Evolutionary conservation across 1,139 yeast genomes (phyloP).

Genomic region (Nakaseomyces nivariensis): DNA sequence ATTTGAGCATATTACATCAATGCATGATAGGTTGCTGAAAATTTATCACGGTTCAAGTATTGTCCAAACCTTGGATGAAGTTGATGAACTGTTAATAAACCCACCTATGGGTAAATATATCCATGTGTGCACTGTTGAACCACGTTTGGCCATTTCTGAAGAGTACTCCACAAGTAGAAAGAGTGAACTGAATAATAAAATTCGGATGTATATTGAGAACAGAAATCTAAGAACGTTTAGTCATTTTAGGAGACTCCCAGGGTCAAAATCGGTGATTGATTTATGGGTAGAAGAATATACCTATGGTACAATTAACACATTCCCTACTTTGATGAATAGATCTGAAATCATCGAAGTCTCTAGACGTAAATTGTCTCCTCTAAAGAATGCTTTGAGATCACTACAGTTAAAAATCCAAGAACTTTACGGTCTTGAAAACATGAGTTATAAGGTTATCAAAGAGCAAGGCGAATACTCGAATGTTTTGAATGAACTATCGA

Average conservation of each 20-base stretch:
- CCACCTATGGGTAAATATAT: constrained; percentile 64
- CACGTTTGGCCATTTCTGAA: constrained; percentile 44
- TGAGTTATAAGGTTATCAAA: constrained; percentile 47
- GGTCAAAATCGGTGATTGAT: constrained; percentile 62
- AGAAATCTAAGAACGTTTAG: constrained; percentile 64
- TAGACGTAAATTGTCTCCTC: constrained; percentile 67
- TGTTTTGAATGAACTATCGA: constrained; percentile 56
- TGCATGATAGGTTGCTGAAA: constrained; percentile 65
- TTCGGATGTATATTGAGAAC: constrained; percentile 60
- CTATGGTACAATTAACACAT: constrained; percentile 62
- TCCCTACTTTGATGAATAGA: constrained; percentile 85
- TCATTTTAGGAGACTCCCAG: constrained; percentile 62
- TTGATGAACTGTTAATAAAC: constrained; percentile 38
- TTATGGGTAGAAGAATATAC: constrained; percentile 86
- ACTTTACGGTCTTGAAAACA: constrained; percentile 55
- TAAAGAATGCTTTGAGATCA: constrained; percentile 70
- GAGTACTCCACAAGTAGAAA: constrained; percentile 21
- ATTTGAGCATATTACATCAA: constrained; percentile 77
- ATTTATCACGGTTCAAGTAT: constrained; percentile 79
- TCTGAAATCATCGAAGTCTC: constrained; percentile 52
- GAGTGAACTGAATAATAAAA: constrained; percentile 26
- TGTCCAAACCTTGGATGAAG: constrained; percentile 57
- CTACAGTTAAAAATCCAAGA: constrained; percentile 63
- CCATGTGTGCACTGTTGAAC: constrained; percentile 65
- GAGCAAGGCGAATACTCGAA: constrained; percentile 44